Evolutionary conservation across 2,329 filamentous ascomycete species (phyloP), one percentile per base, ranked within the genome.

Genomic region (Falciphora oryzae): DNA sequence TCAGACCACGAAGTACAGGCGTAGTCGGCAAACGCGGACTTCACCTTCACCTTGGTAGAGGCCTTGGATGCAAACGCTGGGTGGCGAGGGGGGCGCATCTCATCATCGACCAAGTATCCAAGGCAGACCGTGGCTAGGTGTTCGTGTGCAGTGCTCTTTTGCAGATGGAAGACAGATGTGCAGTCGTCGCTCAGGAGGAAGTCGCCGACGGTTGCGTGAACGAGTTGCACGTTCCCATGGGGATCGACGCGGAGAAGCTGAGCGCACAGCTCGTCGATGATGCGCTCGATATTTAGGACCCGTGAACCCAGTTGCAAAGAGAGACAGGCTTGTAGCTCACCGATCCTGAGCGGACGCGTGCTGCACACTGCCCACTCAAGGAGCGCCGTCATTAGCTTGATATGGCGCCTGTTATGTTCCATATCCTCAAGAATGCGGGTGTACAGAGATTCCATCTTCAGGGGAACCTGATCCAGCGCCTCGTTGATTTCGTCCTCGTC

Each of bases 181-280:
- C 71, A 59, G 3, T 67, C 63, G 10, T 64, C 60, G 18, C 62
- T 65, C 13, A 75, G 70, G 61, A 75, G 25, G 44, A 68, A 75
- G 64, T 72, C 69, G 64, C 74, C 70, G 16, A 75, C 76, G n/a
- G 77, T 79, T 58, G 75, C 70, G 67, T 80, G 78, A 31, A 78
- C 69, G 69, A 78, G 72, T 31, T 74, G 69, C 2, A 78, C 70
- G 57, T 65, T 70, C 11, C 67, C 68, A n/a, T 67, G 67, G 29
- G 70, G 72, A 64, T 78, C 75, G 22, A 78, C 68, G 16, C 68
- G 63, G 4, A 78, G 73, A 31, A 79, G 69, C 61, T 79, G 74
- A 8, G 75, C 74, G 65, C 75, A 76, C 1, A 75, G 67, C 22
- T 68, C 65, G 25, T 64, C 65, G 31, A 75, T 70, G 63, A 69